Evolutionary conservation across 2,329 filamentous ascomycete species (phyloP).

Genomic region (Hortaea sp.): DNA sequence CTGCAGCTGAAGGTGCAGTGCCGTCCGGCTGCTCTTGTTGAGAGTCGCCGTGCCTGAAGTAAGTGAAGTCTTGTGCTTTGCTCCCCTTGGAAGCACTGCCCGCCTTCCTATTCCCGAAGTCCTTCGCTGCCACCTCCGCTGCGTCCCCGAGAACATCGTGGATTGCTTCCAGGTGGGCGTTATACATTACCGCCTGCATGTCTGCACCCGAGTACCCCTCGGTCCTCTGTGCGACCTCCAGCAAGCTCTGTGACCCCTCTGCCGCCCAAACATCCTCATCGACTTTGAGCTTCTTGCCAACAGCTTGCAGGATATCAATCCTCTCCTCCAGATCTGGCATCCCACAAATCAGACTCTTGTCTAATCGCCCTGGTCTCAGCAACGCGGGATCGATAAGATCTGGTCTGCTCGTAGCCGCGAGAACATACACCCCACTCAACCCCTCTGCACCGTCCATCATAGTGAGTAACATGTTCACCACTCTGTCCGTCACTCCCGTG

Average conservation of each 20-base stretch:
- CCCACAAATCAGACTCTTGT: constrained; percentile 87
- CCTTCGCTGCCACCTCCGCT: constrained; percentile 18
- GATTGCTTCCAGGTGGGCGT: constrained; percentile 92
- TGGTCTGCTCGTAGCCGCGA: constrained; percentile 85
- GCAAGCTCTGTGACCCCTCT: constrained; percentile 31
- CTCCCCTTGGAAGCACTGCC: constrained; percentile 6
- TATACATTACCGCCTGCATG: constrained; percentile 88
- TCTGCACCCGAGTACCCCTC: constrained; percentile 92
- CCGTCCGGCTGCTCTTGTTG: constrained; percentile 24
- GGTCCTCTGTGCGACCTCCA: constrained; percentile 68
- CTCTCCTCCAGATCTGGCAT: constrained; percentile 73
- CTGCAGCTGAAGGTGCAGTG: constrained; percentile 1
- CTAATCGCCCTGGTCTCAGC: constrained; percentile 78
- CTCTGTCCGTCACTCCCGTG: constrained; percentile 95
- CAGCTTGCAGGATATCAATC: constrained; percentile 74
- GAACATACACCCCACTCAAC: constrained; percentile 85
- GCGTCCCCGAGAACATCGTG: constrained; percentile 67
- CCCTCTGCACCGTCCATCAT: constrained; percentile 99
- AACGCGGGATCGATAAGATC: constrained; percentile 93
- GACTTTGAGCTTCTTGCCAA: constrained; percentile 73
- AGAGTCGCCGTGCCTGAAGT: constrained; percentile 69
- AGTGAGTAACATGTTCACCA: constrained; percentile 94
- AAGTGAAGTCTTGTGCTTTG: constrained; percentile 37
- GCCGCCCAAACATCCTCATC: constrained; percentile 50
- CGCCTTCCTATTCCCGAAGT: constrained; percentile 23